Base-by-base conservation (phyloP, 768 basidiomycete genomes). In the Psilocybe cubensis region DNA sequence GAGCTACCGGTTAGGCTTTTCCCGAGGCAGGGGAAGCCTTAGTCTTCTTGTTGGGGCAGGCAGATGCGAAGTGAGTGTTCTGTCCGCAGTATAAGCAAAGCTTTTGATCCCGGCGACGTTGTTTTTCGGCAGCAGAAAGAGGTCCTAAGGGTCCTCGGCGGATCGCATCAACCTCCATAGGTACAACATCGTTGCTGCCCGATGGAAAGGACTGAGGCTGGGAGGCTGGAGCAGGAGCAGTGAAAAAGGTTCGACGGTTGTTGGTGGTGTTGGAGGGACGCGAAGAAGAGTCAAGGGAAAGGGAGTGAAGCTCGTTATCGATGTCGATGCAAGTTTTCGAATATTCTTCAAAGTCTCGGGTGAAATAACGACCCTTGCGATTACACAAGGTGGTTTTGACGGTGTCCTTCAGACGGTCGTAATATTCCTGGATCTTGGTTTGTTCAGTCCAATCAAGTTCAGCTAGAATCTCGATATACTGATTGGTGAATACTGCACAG, bases 51-150 rank as follows among this genome's bases (percentile, higher is more conserved):
- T 68, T 60, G 28, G 51, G 65, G 62, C 76, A 77, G 41, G 68
- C 60, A 2, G 60, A 33, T 28, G 66, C 65, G 1, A 46, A 43
- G 56, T 78, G 76, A 11, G 66, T 60, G 18, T 66, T 63, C 41
- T 64, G 46, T 3, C 73, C 71, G 47, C 76, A 79, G 52, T 76
- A 77, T 17, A 70, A 51, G 60, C 76, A 78, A 2, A 78, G 66
- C n/a, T 63, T 62, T 0, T 71, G 42, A 9, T 63, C 60, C 17
- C 48, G 31, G 25, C 66, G 68, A 18, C 58, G 59, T 21, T 70
- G 59, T 0, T 55, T 38, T 59, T 75, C 73, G 2, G 63, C 66
- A 3, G 57, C 27, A 0, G 72, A 67, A 47, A 78, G 65, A 6
- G 61, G 68, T 17, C n/a, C n/a, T n/a, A n/a, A n/a, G n/a, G n/a